Conservation (phyloP, 495 filamentous ascomycete genomes). For the Penicillium pancosmium region DNA sequence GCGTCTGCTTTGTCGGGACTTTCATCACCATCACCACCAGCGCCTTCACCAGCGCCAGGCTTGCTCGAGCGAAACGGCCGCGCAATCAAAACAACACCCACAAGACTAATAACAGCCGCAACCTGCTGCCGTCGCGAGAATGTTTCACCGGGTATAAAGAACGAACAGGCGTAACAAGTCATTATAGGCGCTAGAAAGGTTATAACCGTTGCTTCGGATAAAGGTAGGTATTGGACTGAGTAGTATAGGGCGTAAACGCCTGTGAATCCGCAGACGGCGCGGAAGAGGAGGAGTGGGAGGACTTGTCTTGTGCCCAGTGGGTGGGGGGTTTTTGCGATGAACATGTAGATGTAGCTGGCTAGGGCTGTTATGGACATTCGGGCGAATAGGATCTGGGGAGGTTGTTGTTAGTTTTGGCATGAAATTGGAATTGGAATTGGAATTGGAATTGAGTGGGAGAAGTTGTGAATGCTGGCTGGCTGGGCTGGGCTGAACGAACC, state of each 20-base stretch:
- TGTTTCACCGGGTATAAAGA: slow-evolving; percentile 71
- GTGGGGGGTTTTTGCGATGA: slow-evolving; percentile 63
- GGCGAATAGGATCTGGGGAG: slow-evolving; percentile 69
- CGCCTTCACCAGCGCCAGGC: slow-evolving; percentile 17
- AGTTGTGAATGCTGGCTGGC: too few species aligned
- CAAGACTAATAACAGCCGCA: slow-evolving; percentile 73
- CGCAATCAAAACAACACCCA: slow-evolving; percentile 85
- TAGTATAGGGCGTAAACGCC: slow-evolving; percentile 83
- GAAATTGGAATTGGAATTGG: neutral
- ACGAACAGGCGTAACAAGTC: slow-evolving; percentile 79
- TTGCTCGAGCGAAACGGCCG: slow-evolving; percentile 55
- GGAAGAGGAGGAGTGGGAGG: slow-evolving; percentile 63
- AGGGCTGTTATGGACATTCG: slow-evolving; percentile 79
- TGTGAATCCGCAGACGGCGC: slow-evolving; percentile 80
- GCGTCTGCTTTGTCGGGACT: slow-evolving; percentile 39
- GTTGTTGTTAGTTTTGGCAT: neutral
- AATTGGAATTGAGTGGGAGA: too few species aligned
- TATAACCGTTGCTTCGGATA: slow-evolving; percentile 90
- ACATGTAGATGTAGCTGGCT: slow-evolving; percentile 74
- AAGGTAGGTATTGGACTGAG: slow-evolving; percentile 82
- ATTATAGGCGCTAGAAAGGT: slow-evolving; percentile 86
- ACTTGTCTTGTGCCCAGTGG: slow-evolving; percentile 72
- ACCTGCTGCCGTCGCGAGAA: slow-evolving; percentile 80
- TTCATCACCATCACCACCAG: slow-evolving; percentile 9
- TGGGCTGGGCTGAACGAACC: slow-evolving; percentile 36